Base-by-base conservation (phyloP, 805 yeast species). In the Starmerella bacillaris region DNA sequence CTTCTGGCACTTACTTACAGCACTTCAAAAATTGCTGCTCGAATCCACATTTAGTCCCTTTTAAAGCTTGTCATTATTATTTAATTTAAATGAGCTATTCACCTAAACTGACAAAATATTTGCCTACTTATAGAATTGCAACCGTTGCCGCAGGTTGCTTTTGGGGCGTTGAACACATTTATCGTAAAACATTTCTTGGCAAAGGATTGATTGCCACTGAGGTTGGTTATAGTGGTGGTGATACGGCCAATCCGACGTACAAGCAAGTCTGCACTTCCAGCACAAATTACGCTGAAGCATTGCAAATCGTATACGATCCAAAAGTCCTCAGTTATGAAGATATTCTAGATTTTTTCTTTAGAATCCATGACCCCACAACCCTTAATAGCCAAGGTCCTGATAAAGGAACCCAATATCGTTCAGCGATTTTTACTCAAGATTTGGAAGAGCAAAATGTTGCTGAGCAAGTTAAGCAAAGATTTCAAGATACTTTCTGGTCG, bases 301-400 rank as follows among this genome's bases (percentile, higher is more conserved):
- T 86, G 16, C 94, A 86, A 55, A 62, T 86, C 9, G 64, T 86
- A 1, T 89, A 69, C 49, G 84, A 83, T 48, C 94, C 94, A 18
- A 43, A 63, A 3, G 44, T 55, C n/a, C 64, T 79, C 2, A 41
- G 68, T 3, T 64, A 72, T 48, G 67, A 58, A 37, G 78, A 76
- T 20, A 57, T 86, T 30, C 57, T 80, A 29, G 84, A 75, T 37
- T 79, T 84, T 46, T 89, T 86, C 62, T 84, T 82, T 61, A 65
- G 76, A 49, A 80, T 82, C 54, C 98, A 86, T 55, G 96, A 89
- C 56, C 96, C 98, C 32, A 89, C 96, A 2, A 74, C 83, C 2
- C 41, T 65, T 35, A 72, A 84, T 49, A 51, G 67, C 2, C 96
- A 89, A 56, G 98, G 98, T 3, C 78, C 79, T 15, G 95, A 86